A percentile compares a stretch with the other conserved stretches of the same genome.
Conservation (phyloP, 1,284 basidiomycete genomes). For the Apiotrichum laibachii region DNA sequence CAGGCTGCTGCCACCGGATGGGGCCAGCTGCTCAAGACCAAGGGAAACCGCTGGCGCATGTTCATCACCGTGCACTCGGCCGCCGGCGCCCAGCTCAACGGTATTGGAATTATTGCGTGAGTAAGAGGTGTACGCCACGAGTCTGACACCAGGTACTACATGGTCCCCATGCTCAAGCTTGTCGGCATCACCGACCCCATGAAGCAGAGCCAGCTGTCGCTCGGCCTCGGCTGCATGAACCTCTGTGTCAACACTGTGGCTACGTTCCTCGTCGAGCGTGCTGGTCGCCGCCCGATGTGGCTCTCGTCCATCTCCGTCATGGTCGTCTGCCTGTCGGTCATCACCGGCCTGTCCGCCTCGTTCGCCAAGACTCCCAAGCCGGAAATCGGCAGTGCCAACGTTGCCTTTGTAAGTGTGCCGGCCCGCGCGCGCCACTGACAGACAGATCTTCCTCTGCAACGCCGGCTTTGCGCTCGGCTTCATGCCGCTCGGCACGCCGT, state of each 20-base stretch:
- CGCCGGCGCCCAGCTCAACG: slow-evolving; percentile 12
- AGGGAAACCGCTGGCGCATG: slow-evolving; percentile 13
- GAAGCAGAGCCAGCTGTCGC: slow-evolving; percentile 65
- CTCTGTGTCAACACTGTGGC: slow-evolving; percentile 15
- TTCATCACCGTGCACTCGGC: slow-evolving; percentile 11
- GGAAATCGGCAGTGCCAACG: neutral
- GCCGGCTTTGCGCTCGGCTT: slow-evolving; percentile 21
- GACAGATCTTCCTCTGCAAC: too few species aligned
- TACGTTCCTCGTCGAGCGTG: slow-evolving; percentile 23
- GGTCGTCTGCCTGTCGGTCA: slow-evolving; percentile 26
- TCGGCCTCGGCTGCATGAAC: slow-evolving; percentile 55
- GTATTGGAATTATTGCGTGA: slow-evolving; percentile 10
- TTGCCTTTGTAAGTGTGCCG: too few species aligned
- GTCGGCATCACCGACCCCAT: slow-evolving; percentile 68
- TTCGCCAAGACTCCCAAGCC: slow-evolving; percentile 48
- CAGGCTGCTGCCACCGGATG: slow-evolving; percentile 26
- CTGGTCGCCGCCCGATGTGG: slow-evolving; percentile 37
- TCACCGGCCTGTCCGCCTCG: slow-evolving; percentile 57
- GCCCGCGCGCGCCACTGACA: too few species aligned
- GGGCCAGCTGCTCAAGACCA: slow-evolving; percentile 5
- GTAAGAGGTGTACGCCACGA: neutral
- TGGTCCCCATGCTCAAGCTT: slow-evolving; percentile 64
- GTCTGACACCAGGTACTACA: slow-evolving; percentile 56
- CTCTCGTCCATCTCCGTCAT: slow-evolving; percentile 35
- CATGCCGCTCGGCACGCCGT: slow-evolving; percentile 10